These are phyloP conservation scores for Lyophyllum semitale DNA, from an alignment of 768 basidiomycete genomes.

Conservation along the genomic window DNA sequence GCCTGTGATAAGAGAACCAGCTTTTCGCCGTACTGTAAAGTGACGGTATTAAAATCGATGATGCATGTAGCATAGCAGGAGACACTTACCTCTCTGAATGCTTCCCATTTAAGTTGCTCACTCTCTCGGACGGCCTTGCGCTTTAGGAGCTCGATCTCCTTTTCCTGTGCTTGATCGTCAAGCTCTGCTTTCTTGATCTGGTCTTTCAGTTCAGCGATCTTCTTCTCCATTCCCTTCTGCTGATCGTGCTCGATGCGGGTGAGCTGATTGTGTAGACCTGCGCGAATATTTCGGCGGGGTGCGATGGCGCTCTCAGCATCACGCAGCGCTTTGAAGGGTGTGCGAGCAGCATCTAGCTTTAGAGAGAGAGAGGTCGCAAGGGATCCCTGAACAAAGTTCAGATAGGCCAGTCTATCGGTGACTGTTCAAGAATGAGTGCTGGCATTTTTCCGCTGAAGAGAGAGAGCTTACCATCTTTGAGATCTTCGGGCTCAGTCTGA, in stretches of 20 bases:
- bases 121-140: constrained; percentile 77
- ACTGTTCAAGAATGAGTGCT: constrained; percentile 42
- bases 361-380: constrained; percentile 60
- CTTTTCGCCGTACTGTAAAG: constrained; percentile 78
- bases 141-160: constrained; percentile 70
- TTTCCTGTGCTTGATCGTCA: constrained; percentile 68
- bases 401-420: constrained; percentile 78
- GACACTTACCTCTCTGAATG: constrained; percentile 67
- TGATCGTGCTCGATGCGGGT: constrained; percentile 65
- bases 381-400: constrained; percentile 77
- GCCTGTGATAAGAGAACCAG: constrained; percentile 74
- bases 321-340: constrained; percentile 69
- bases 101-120: constrained; percentile 79
- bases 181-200: constrained; percentile 66
- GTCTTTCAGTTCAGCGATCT: constrained; percentile 67
- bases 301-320: constrained; percentile 64
- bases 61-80: not conserved
- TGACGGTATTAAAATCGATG: not conserved
- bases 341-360: constrained; percentile 65
- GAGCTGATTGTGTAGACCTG: constrained; percentile 60
- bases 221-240: constrained; percentile 65
- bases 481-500: constrained; percentile 65
- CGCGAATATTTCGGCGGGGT: constrained; percentile 65
- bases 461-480: constrained; percentile 68
- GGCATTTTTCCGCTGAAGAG: constrained; percentile 6